phyloP scores from a whole-genome alignment of 164 flowering plant genomes.

The Sedum album region DNA sequence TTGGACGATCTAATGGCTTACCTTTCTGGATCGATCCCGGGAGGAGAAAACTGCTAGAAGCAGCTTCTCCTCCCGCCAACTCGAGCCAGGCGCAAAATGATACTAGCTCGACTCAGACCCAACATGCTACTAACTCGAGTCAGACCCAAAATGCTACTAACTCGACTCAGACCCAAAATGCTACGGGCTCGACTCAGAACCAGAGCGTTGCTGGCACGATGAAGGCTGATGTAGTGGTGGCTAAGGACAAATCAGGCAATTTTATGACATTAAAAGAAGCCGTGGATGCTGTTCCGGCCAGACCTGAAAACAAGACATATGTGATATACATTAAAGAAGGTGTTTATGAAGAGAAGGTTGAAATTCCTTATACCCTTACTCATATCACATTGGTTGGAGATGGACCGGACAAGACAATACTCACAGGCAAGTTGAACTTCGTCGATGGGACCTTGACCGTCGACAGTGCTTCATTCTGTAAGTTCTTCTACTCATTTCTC shows the following conservation, averaged over 20 bases:
- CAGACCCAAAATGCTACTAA: neutral
- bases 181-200: neutral
- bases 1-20: neutral
- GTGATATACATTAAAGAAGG: conserved; percentile 66
- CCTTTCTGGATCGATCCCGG: conserved; percentile 21
- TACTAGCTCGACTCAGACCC: neutral
- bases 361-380: conserved; percentile 21
- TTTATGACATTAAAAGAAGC: conserved; percentile 53
- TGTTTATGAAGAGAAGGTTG: conserved; percentile 50
- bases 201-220: neutral
- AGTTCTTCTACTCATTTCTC: conserved; percentile 13
- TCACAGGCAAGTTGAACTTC: conserved; percentile 52
- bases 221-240: conserved; percentile 43
- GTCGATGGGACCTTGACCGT: conserved; percentile 41
- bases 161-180: neutral
- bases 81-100: neutral
- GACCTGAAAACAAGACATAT: conserved; percentile 25
- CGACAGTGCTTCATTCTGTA: conserved; percentile 66
- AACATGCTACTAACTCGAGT: neutral
- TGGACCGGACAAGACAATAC: conserved; percentile 59
- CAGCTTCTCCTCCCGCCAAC: neutral
- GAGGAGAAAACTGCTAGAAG: conserved; percentile 18
- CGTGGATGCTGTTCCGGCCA: conserved; percentile 28
- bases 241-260: conserved; percentile 60
- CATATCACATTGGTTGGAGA: conserved; percentile 65